Conservation (phyloP, 345 rosid species). For the Eucalyptus fibrosa region DNA sequence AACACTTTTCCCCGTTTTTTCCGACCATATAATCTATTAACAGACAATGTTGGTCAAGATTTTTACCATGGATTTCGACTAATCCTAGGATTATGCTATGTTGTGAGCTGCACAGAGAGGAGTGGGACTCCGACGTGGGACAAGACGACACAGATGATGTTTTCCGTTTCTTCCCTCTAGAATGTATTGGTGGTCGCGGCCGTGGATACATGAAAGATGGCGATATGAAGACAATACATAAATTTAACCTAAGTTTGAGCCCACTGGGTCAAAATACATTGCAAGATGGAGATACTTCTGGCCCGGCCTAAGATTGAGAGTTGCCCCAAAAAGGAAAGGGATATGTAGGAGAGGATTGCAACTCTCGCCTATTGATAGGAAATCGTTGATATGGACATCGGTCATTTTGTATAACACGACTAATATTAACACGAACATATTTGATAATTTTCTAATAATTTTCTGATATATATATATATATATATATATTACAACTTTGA, state of each 20-base stretch:
- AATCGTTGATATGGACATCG: neutral
- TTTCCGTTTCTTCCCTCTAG: conserved; percentile 11
- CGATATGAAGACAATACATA: neutral
- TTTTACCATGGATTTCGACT: no score
- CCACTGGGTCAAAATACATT: no score
- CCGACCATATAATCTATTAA: neutral
- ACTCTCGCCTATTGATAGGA: no score
- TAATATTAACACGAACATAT: neutral
- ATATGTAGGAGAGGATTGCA: neutral
- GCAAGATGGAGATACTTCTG: neutral
- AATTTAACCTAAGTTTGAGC: no score
- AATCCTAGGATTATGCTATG: no score
- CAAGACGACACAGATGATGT: neutral
- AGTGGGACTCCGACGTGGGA: no score
- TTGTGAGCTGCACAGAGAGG: no score
- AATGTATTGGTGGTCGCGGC: neutral
- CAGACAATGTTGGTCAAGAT: no score
- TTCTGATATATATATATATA: no score
- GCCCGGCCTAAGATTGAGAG: no score
- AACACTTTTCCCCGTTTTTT: neutral
- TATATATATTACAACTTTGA: no score
- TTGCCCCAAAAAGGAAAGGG: neutral
- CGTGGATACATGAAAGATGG: neutral
- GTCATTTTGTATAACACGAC: neutral
- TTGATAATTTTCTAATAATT: no score